Evolutionary conservation across 768 basidiomycete species (phyloP).

Genomic region (Tricholoma hemisulphureum): DNA sequence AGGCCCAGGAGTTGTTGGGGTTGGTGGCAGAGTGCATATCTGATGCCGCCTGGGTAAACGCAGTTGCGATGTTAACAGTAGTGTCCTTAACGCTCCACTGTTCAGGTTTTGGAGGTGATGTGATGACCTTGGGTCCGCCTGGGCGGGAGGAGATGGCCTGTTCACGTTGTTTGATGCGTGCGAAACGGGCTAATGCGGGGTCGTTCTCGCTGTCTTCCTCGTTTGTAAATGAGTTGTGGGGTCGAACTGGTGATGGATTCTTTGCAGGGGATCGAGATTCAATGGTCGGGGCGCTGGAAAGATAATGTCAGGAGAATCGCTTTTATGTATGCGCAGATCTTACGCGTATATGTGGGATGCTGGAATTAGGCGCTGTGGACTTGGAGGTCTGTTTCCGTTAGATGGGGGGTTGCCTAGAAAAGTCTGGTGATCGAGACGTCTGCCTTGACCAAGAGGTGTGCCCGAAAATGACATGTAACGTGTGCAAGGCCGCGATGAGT

Average conservation of each 20-base stretch:
- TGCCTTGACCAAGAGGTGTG: slow-evolving; percentile 81
- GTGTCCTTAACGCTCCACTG: slow-evolving; percentile 80
- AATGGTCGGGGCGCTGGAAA: slow-evolving; percentile 51
- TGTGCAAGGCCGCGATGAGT: slow-evolving; percentile 16
- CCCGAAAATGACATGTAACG: slow-evolving; percentile 81
- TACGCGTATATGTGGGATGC: slow-evolving; percentile 74
- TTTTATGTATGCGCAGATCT: slow-evolving; percentile 23
- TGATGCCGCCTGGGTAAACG: slow-evolving; percentile 70
- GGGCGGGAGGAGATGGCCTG: slow-evolving; percentile 29
- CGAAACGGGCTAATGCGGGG: slow-evolving; percentile 42
- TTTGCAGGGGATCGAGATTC: slow-evolving; percentile 61
- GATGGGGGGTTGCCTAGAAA: slow-evolving; percentile 65
- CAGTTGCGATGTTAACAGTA: slow-evolving; percentile 82
- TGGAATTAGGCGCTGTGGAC: slow-evolving; percentile 43
- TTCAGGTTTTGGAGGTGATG: slow-evolving; percentile 55
- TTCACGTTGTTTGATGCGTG: slow-evolving; percentile 44
- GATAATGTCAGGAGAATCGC: slow-evolving; percentile 14
- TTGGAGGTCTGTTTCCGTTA: slow-evolving; percentile 33
- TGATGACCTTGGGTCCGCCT: slow-evolving; percentile 43
- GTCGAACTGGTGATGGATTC: slow-evolving; percentile 38
- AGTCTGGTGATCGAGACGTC: slow-evolving; percentile 78
- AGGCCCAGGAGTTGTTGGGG: slow-evolving; percentile 68
- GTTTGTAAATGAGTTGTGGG: slow-evolving; percentile 29
- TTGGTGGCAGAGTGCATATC: slow-evolving; percentile 45
- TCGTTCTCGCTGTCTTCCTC: slow-evolving; percentile 39